These are phyloP conservation scores for Terfezia boudieri DNA, from an alignment of 495 filamentous ascomycete species.

Conservation along the genomic window DNA sequence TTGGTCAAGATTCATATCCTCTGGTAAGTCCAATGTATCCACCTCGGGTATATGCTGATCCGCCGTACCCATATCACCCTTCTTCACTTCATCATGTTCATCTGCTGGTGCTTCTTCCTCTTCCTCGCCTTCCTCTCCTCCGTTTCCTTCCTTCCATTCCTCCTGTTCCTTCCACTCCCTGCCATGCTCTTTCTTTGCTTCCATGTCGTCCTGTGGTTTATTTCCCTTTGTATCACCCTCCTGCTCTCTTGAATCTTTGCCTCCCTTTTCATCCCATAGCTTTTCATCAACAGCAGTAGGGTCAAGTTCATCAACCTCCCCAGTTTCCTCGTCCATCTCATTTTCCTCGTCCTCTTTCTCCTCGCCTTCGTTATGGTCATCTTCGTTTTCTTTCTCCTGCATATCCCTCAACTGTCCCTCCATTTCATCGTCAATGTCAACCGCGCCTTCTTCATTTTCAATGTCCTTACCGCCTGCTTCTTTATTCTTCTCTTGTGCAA, in stretches of 20 bases:
- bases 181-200: constrained; percentile 35
- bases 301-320: constrained; percentile 73
- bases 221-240: constrained; percentile 51
- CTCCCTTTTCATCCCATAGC: constrained; percentile 75
- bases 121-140: constrained; percentile 31
- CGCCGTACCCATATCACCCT: constrained; percentile 37
- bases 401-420: constrained; percentile 56
- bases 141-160: constrained; percentile 26
- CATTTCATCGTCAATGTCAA: constrained; percentile 83
- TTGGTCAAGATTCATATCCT: constrained; percentile 46
- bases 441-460: constrained; percentile 54
- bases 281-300: constrained; percentile 85
- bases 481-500: constrained; percentile 53
- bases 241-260: constrained; percentile 57
- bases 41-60: constrained; percentile 56
- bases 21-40: constrained; percentile 39
- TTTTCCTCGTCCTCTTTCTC: constrained; percentile 35
- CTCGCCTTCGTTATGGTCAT: constrained; percentile 31
- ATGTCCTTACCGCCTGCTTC: constrained; percentile 41
- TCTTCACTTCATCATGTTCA: constrained; percentile 37
- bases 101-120: constrained; percentile 33
- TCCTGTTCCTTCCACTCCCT: constrained; percentile 26
- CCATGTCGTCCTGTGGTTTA: constrained; percentile 36
- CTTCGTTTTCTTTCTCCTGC: constrained; percentile 28
- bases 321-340: constrained; percentile 68